Base-by-base conservation (phyloP, 345 rosid species). In the Salix arbutifolia region DNA sequence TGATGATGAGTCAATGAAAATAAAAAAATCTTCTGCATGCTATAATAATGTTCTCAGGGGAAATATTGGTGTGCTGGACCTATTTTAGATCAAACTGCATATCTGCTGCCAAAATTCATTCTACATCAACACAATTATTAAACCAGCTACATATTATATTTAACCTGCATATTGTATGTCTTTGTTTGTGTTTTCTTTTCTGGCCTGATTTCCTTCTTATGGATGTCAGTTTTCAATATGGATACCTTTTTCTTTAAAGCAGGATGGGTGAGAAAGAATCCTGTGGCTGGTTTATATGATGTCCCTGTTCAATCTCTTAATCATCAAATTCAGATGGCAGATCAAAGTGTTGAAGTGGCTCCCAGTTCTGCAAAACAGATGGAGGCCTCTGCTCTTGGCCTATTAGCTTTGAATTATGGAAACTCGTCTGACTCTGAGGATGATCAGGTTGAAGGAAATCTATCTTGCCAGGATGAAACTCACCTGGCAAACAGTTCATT, bases 371-470 rank as follows among this genome's bases (percentile, higher is more conserved):
- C 69, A 61, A 77, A 60, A 44, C 56, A 71, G 52, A 74, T 72
- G 52, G 84, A 84, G n/a, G 60, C 75, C 69, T 91, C 90, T 75
- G 94, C 97, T 38, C 98, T 96, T 74, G 90, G 90, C 61, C 78
- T 96, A 25, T 86, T 96, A 70, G 99, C 94, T 86, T 83, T 85
- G 78, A 84, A 85, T 52, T 96, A 96, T 83, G 99, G 94, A 80
- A 86, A 90, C 77, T 93, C 97, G 60, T 93, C 99, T 1, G 99
- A 93, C 75, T 93, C 98, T 9, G 99, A 96, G 72, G 92, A 96
- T 70, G 97, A 90, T 25, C 81, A 78, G 70, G 75, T 48, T 69
- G 88, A 84, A 74, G 79, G 74, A 18, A 85, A 85, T 82, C 79
- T 50, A 75, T 66, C 87, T 37, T 56, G 67, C 72, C 69, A 30